phyloP scores from a whole-genome alignment of 2,329 filamentous ascomycete species.

The Xylariaceae sp. region DNA sequence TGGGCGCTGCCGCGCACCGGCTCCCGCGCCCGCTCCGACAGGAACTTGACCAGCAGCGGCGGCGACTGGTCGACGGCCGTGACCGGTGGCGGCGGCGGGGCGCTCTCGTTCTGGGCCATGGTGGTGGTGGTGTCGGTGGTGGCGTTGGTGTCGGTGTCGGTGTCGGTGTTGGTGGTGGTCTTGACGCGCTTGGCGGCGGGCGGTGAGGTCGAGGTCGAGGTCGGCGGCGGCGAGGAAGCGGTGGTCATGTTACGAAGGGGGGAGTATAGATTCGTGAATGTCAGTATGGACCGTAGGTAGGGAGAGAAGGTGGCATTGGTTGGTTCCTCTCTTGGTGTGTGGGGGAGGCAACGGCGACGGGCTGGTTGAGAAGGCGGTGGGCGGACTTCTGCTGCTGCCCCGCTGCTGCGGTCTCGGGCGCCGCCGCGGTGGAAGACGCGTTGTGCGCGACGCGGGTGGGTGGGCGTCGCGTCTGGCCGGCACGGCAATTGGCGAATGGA shows the following conservation, averaged over 20 bases:
- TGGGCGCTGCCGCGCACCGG: slow-evolving; percentile 85
- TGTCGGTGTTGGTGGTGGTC: slow-evolving; percentile 34
- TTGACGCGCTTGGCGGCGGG: slow-evolving; percentile 75
- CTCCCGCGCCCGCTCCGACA: slow-evolving; percentile 68
- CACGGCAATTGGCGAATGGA: too few relatives aligned
- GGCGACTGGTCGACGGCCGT: slow-evolving; percentile 37
- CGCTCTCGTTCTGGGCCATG: slow-evolving; percentile 24
- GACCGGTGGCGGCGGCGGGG: slow-evolving; percentile 30
- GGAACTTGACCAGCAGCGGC: slow-evolving; percentile 80
- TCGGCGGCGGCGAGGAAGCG: slow-evolving; percentile 22
- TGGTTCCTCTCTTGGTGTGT: too few relatives aligned
- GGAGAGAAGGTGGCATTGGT: too few relatives aligned
- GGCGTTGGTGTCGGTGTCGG: slow-evolving; percentile 10
- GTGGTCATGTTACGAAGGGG: slow-evolving; percentile 25
- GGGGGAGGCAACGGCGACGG: too few relatives aligned
- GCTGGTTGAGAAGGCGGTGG: too few relatives aligned
- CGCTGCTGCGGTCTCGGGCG: too few relatives aligned
- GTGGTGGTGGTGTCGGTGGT: slow-evolving; percentile 15
- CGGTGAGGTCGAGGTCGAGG: slow-evolving; percentile 62
- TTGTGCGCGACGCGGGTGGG: too few relatives aligned
- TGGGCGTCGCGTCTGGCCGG: too few relatives aligned
- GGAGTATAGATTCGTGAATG: too few relatives aligned
- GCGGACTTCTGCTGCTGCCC: too few relatives aligned
- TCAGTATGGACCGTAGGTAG: too few relatives aligned
- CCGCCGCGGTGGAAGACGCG: too few relatives aligned